Evolutionary conservation across 1,284 basidiomycete genomes (phyloP), one percentile per base, ranked within the genome.

Genomic region (Ustilago hordei): DNA sequence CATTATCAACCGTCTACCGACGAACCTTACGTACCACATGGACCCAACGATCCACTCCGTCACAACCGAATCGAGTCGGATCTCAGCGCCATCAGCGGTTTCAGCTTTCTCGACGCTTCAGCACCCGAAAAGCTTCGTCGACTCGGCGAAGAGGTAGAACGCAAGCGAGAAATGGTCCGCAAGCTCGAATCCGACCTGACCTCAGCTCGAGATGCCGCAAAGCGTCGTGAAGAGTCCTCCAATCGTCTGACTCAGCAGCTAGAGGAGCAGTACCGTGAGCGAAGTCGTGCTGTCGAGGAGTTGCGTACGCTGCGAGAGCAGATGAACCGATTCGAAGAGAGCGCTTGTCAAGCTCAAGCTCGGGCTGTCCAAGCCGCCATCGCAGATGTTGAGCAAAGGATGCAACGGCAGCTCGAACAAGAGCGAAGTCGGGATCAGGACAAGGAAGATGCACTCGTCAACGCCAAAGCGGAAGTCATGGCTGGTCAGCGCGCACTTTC

Each of bases 31-130:
- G 28, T 62, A 4, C 67, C 70, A 1, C 48, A 47, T 41, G 75
- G 62, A 0, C 64, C 67, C 17, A 32, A 62, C 9, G 60, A 77
- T 23, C 55, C 64, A 13, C 55, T 77, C 17, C 66, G 75, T 13
- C 75, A 78, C 55, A 71, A 68, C 13, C 66, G 70, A 3, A 64
- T 74, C 66, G 71, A 68, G 36, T 75, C 75, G 8, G 67, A 75
- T 50, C 45, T 68, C 45, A 70, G 75, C 48, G 67, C 67, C 32
- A 63, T 69, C 70, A 78, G 68, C 47, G 75, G 71, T 12, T 78
- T 71, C 60, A 70, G 65, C 68, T 78, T 78, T 43, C 64, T 66
- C 53, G 71, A 71, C 62, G 71, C 68, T 13, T 43, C 68, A 4
- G 64, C 63, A 17, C 60, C 70, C 13, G 71, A 75, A 11, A 75